Conservation (phyloP, 306 rosid genomes). For the Pterocarpus macrocarpus region DNA sequence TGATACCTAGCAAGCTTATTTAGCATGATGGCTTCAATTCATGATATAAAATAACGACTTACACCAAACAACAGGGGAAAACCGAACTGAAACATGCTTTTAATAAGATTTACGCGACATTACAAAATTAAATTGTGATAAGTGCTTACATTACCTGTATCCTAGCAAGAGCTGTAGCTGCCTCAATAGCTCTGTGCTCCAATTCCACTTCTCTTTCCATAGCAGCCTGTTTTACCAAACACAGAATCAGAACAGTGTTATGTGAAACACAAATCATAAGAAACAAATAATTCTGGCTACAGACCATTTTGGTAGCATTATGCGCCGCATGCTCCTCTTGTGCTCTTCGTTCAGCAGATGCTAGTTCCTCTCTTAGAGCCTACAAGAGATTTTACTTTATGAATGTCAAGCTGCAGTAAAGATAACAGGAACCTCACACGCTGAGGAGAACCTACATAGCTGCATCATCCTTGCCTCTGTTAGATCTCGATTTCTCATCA, state of each 20-base stretch:
- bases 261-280: constrained; percentile 31
- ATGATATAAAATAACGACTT: background rate
- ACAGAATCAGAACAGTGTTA: constrained; percentile 41
- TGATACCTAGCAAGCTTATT: no score
- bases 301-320: constrained; percentile 91
- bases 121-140: constrained; percentile 18
- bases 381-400: constrained; percentile 43
- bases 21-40: constrained; percentile 13
- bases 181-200: constrained; percentile 96
- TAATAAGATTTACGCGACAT: constrained; percentile 8
- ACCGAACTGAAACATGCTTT: constrained; percentile 23
- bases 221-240: constrained; percentile 72
- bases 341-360: constrained; percentile 93
- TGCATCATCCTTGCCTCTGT: constrained; percentile 99
- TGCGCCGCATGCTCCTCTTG: constrained; percentile 95
- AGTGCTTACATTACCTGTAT: constrained; percentile 80
- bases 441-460: constrained; percentile 56
- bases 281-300: constrained; percentile 33
- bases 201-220: constrained; percentile 98
- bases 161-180: constrained; percentile 93
- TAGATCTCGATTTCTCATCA: constrained; percentile 93
- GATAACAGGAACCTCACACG: constrained; percentile 42
- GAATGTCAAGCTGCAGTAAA: constrained; percentile 6
- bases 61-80: background rate
- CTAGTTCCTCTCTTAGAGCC: constrained; percentile 95